Base-by-base conservation (phyloP, 2,329 filamentous ascomycete species). In the Triangularia verruculosa region DNA sequence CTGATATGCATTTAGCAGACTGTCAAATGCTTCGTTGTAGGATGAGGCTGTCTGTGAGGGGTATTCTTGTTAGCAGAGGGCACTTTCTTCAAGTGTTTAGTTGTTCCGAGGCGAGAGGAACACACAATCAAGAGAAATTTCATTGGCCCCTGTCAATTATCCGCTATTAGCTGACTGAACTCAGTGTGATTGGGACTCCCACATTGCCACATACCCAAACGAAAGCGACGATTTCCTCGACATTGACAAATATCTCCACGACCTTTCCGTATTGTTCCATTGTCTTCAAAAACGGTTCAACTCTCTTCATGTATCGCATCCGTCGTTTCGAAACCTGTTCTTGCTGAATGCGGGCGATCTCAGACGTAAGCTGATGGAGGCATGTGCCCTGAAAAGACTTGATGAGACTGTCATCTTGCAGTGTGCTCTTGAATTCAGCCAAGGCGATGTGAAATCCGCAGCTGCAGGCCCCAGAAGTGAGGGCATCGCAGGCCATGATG, bases 221-320 rank as follows among this genome's bases (percentile, higher is more conserved):
- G 20, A 57, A 30, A 1, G 53, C 59, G 12, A 57, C 27, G 20
- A 57, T 15, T 6, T 47, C 52, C 28, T 47, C 30, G 13, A 20
- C 53, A 25, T 51, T 57, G 12, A 28, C 54, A 34, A 57, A 57
- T 20, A 57, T 6, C 4, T 57, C 53, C 20, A 55, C 53, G 8
- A 57, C 39, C 34, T 51, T 61, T 4, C 59, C 30, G 17, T 56
- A 61, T 25, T 61, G 20, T 20, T 61, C 30, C 53, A 57, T 61
- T 3, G 53, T 56, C 34, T 43, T 27, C 15, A 61, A 32, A 17
- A 61, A 61, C 1, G 59, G 59, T 24, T 61, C 59, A 27, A 61
- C 11, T 13, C 59, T 55, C 30, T 57, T 61, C 59, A 61, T 57
- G 32, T 61, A 61, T 43, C 53, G 53, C 32, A 61, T 20, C n/a